A percentile compares a stretch with the other conserved stretches of the same genome.
These are phyloP conservation scores for Wakefieldia striispora DNA, from an alignment of 768 basidiomycete species.

Conservation along the genomic window DNA sequence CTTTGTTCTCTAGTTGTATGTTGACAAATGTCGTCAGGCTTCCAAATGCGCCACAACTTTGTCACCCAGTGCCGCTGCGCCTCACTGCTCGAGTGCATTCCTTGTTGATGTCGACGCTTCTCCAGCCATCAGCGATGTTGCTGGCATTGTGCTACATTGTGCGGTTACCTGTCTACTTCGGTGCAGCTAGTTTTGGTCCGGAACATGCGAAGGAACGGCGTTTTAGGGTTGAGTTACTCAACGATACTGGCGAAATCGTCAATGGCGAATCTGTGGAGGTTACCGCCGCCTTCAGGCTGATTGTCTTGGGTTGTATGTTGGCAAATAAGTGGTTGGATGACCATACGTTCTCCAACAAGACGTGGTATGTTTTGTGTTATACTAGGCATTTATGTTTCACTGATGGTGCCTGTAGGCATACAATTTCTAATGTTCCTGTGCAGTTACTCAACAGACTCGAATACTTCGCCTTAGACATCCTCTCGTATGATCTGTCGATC, in stretches of 20 bases:
- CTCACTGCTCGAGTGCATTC: constrained; percentile 66
- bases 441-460: constrained; percentile 70
- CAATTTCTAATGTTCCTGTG: constrained; percentile 74
- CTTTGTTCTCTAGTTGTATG: background rate
- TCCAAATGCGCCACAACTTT: constrained; percentile 31
- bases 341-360: constrained; percentile 87
- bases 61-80: constrained; percentile 40
- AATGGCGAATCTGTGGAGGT: constrained; percentile 52
- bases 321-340: constrained; percentile 90
- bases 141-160: constrained; percentile 82
- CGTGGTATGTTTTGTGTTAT: constrained; percentile 53
- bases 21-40: constrained; percentile 20
- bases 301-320: constrained; percentile 80
- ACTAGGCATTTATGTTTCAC: background rate
- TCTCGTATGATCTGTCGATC: constrained; percentile 69
- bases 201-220: constrained; percentile 58
- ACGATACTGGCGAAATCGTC: constrained; percentile 40
- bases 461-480: constrained; percentile 65
- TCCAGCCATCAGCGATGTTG: constrained; percentile 79
- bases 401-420: constrained; percentile 52
- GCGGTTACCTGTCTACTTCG: constrained; percentile 69
- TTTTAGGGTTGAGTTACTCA: constrained; percentile 64
- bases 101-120: constrained; percentile 70
- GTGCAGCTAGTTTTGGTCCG: constrained; percentile 45
- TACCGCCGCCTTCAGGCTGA: constrained; percentile 66